Conservation (phyloP, 768 basidiomycete species). For the Dentipellis sp. region DNA sequence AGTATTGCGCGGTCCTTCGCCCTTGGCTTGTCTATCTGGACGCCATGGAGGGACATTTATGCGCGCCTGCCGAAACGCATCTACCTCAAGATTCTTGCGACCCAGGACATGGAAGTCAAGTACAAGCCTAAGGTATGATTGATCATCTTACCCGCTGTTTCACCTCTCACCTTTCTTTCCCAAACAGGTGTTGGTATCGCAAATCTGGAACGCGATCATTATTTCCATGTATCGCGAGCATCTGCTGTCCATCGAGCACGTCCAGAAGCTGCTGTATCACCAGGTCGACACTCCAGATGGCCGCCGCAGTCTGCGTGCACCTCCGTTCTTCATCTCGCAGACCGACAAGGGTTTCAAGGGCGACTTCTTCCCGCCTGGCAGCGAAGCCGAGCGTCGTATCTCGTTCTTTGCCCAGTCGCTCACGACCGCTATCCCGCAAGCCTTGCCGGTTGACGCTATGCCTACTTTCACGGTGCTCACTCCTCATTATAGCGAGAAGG, state of each 20-base stretch:
- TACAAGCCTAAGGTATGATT: constrained; percentile 93
- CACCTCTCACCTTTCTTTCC: neutral
- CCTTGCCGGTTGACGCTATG: constrained; percentile 98
- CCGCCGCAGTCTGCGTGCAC: constrained; percentile 86
- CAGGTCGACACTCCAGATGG: constrained; percentile 87
- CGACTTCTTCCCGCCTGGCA: constrained; percentile 89
- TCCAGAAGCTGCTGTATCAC: constrained; percentile 95
- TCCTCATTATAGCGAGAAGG: constrained; percentile 98
- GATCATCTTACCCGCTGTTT: neutral
- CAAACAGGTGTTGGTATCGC: constrained; percentile 84
- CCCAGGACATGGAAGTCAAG: constrained; percentile 93
- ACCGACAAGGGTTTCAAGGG: constrained; percentile 77
- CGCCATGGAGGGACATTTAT: constrained; percentile 98
- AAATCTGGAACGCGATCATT: constrained; percentile 99
- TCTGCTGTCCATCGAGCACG: constrained; percentile 95
- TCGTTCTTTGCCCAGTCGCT: constrained; percentile 98
- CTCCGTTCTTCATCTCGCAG: constrained; percentile 97
- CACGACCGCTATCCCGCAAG: constrained; percentile 89
- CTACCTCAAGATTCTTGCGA: constrained; percentile 91
- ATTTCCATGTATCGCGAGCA: constrained; percentile 99
- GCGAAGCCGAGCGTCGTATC: constrained; percentile 94
- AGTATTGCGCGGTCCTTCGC: constrained; percentile 82
- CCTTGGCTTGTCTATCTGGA: constrained; percentile 95
- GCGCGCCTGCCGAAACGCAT: constrained; percentile 94
- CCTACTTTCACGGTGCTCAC: constrained; percentile 98